A percentile compares a stretch with the other conserved stretches of the same genome.
phyloP scores from a whole-genome alignment of 441 rosid species.

The Omphalea diandra region DNA sequence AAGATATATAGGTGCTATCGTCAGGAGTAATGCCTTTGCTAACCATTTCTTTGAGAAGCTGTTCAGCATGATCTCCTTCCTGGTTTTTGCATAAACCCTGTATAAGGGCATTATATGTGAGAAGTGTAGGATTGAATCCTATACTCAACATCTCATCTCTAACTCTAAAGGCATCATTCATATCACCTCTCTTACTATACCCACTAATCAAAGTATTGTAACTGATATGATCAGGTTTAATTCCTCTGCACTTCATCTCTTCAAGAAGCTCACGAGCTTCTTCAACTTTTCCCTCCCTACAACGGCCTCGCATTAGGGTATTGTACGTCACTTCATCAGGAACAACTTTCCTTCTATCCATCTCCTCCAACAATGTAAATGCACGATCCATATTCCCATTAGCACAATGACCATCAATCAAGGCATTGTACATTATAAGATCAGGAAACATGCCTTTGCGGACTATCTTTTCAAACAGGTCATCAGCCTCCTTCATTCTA shows the following conservation, averaged over 20 bases:
- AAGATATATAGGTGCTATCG: constrained; percentile 64
- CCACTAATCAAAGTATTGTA: constrained; percentile 90
- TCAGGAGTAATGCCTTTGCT: constrained; percentile 79
- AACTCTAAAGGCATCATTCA: constrained; percentile 69
- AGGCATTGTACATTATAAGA: constrained; percentile 67
- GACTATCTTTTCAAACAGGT: constrained; percentile 57
- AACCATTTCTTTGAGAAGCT: constrained; percentile 76
- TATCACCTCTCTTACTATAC: constrained; percentile 78
- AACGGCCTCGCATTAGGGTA: constrained; percentile 80
- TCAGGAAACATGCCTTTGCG: constrained; percentile 50
- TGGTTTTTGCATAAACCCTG: constrained; percentile 70
- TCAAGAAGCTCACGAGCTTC: constrained; percentile 80
- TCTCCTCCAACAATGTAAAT: constrained; percentile 57
- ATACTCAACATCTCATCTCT: constrained; percentile 76
- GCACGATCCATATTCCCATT: constrained; percentile 65
- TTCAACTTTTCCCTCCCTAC: constrained; percentile 75
- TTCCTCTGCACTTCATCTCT: constrained; percentile 77
- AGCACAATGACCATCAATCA: constrained; percentile 79
- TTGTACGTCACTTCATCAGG: constrained; percentile 94
- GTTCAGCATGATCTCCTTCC: constrained; percentile 71
- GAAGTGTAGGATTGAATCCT: constrained; percentile 81
- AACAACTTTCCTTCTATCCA: constrained; percentile 60
- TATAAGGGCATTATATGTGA: constrained; percentile 82
- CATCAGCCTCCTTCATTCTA: constrained; percentile 70
- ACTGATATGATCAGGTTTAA: constrained; percentile 76